Base-by-base conservation (phyloP, 768 basidiomycete genomes). In the Xanthoconium purpureum region DNA sequence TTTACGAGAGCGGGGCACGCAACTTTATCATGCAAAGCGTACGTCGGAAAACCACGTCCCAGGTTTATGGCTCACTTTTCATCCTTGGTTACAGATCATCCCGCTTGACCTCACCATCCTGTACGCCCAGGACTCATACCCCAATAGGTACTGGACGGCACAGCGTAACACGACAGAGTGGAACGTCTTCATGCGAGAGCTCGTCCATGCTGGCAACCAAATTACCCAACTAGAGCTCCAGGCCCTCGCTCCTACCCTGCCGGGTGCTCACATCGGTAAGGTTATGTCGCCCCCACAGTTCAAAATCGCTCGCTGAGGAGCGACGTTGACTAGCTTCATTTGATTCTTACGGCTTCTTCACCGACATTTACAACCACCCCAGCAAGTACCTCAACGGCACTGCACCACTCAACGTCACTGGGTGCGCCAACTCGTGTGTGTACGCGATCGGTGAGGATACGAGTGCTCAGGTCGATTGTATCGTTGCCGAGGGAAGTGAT, bases 21-120 rank as follows among this genome's bases (percentile, higher is more conserved):
- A 85, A 88, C 62, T 86, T 88, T 63, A 66, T 88, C 48, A 84
- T 88, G 73, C 84, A 85, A 59, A 87, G 86, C 60, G 86, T 85
- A 57, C 69, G 82, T 52, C 29, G 4, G 5, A 17, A 11, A 6
- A 6, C 32, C 32, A 33, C 32, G 32, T 33, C 32, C 6, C 32
- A 11, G 32, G 32, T 11, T 11, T 33, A 11, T 6, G 32, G 13
- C 29, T 44, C 14, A 46, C 45, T 11, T 18, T n/a, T 6, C 17
- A 46, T n/a, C n/a, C n/a, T n/a, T n/a, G n/a, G n/a, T n/a, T 36
- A 15, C 12, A 84, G 83, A 83, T 86, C 74, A 76, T 84, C 47
- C 84, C 84, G 5, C 73, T 86, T 35, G 73, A 85, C 52, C 68
- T 69, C 9, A 74, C 77, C 5, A 75, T 77, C 12, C 61, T 84